Base-by-base conservation (phyloP, 1,284 basidiomycete species). In the Boletellus deceptivus region DNA sequence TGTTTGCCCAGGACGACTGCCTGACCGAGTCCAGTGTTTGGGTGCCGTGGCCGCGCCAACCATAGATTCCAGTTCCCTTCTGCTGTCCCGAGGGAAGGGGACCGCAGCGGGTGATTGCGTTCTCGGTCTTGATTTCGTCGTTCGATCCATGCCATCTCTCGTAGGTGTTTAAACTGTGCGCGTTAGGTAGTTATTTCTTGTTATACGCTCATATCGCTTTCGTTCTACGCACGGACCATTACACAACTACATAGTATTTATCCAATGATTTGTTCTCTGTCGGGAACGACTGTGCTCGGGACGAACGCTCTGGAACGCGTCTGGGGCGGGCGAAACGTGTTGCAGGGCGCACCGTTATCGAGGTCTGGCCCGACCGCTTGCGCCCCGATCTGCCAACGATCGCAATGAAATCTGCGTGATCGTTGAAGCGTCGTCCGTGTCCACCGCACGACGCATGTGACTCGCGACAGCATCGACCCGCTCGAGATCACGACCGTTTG, bases 1-100 rank as follows among this genome's bases (percentile, higher is more conserved):
- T 31, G 20, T 29, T 36, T 17, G 18, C n/a, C 27, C 47, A 49
- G 22, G 54, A 60, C 17, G 62, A 63, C 43, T 41, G 43, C 5
- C 38, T 63, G 51, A 53, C 51, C 17, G 38, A 14, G 9, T 50
- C 50, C 8, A 31, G 10, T 2, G 62, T 67, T 36, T 63, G 61
- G 61, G 40, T 16, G 8, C 55, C 46, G 2, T 49, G 52, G 55
- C 13, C 36, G 9, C 50, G 20, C 22, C 50, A 40, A 50, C 41
- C 17, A 11, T 45, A 45, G 39, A 27, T 17, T 9, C 4, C 13
- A 27, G 13, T 9, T 2, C 25, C 25, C 25, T 8, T 8, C 25
- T 8, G 9, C 16, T 5, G 11, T 24, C 27, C 31, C 35, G 36
- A n/a, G 50, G 24, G n/a, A n/a, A n/a, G n/a, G n/a, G n/a, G 31